A percentile compares a stretch with the other conserved stretches of the same genome.
Evolutionary conservation across 768 basidiomycete species (phyloP).

Genomic region (Lactarius hengduanensis): DNA sequence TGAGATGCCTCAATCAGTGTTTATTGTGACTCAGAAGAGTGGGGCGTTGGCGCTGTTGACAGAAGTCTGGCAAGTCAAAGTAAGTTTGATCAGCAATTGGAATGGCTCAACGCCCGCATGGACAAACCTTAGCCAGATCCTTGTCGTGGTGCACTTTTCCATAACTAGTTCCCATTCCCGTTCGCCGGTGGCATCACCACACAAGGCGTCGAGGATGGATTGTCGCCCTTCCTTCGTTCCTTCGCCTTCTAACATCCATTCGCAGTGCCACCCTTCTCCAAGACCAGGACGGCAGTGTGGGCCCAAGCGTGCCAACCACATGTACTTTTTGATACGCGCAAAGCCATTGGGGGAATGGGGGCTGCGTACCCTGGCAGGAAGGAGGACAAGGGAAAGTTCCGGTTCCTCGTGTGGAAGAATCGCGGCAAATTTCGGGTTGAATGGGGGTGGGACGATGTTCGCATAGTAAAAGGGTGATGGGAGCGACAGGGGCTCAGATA

Average conservation of each 20-base stretch:
- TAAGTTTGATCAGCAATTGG: neutral
- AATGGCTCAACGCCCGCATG: neutral
- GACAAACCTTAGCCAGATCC: constrained; percentile 63
- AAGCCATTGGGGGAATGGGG: constrained; percentile 60
- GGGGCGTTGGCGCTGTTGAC: neutral
- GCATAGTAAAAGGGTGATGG: constrained; percentile 77
- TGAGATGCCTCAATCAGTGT: neutral
- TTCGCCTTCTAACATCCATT: constrained; percentile 79
- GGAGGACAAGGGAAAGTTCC: constrained; percentile 47
- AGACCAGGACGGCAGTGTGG: constrained; percentile 39
- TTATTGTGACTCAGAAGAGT: neutral
- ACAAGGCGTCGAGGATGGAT: constrained; percentile 54
- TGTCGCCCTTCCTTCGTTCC: constrained; percentile 68
- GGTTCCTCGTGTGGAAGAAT: constrained; percentile 34
- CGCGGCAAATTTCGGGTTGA: constrained; percentile 35
- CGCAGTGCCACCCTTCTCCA: constrained; percentile 70
- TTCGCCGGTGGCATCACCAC: constrained; percentile 35
- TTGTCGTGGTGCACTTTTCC: constrained; percentile 58
- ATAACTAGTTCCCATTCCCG: constrained; percentile 55
- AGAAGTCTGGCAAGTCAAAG: constrained; percentile 8
- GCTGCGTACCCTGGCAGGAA: constrained; percentile 51
- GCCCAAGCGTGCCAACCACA: constrained; percentile 60
- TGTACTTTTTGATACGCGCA: constrained; percentile 57
- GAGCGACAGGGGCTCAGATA: constrained; percentile 57
- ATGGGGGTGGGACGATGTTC: constrained; percentile 52